A percentile compares a stretch with the other conserved stretches of the same genome.
Conservation (phyloP, 371 early-diverging fungal species). For the Gilbertella persicaria region DNA sequence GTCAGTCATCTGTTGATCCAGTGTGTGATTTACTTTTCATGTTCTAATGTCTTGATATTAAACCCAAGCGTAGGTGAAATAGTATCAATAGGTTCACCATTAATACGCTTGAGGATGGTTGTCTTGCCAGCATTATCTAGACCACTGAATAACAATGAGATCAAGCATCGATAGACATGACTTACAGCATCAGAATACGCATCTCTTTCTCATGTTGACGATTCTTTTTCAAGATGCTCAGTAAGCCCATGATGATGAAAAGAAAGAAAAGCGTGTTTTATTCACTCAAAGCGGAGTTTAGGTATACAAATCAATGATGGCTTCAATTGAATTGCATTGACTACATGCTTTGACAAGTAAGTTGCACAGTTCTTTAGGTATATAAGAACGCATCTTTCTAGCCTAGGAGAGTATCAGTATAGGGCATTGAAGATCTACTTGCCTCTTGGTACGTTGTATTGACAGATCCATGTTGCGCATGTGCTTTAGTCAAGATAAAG, state of each 20-base stretch:
- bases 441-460: too few relatives aligned
- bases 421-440: too few relatives aligned
- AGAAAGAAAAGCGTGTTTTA: constrained; percentile 23
- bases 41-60: constrained; percentile 92
- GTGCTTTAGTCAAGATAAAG: too few relatives aligned
- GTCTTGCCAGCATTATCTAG: constrained; percentile 99
- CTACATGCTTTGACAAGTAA: too few relatives aligned
- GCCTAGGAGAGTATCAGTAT: too few relatives aligned
- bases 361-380: too few relatives aligned
- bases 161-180: not conserved
- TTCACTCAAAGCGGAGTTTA: not conserved
- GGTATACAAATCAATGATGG: not conserved
- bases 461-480: too few relatives aligned
- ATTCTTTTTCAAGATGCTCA: constrained; percentile 77
- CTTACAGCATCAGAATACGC: constrained; percentile 70
- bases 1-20: not conserved
- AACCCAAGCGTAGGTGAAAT: constrained; percentile 98
- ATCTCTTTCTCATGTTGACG: constrained; percentile 37
- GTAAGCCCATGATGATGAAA: constrained; percentile 78
- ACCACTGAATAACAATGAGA: constrained; percentile 61
- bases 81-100: constrained; percentile 87
- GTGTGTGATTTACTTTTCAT: constrained; percentile 58
- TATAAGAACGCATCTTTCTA: too few relatives aligned
- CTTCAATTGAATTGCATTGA: too few relatives aligned
- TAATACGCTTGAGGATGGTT: constrained; percentile 94